Conservation (phyloP, 306 rosid species). For the Acacia confusa region DNA sequence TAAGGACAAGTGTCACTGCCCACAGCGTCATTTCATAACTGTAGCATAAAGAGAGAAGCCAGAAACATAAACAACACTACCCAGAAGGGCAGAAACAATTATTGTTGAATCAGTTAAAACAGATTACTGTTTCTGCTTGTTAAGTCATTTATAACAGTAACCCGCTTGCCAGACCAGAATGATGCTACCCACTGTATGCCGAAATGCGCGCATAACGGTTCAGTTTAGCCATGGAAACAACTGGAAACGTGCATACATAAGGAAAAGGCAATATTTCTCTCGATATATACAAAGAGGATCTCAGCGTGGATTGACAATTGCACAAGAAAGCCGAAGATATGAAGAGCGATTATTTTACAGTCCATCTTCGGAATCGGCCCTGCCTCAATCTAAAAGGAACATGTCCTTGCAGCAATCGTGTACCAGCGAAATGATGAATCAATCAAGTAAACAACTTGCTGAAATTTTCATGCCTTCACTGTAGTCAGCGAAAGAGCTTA, state of each 20-base stretch:
- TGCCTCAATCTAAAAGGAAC: background rate
- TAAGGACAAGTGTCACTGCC: background rate
- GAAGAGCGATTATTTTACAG: background rate
- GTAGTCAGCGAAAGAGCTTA: background rate
- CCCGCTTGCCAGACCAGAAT: background rate
- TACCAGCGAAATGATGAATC: background rate
- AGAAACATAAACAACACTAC: background rate
- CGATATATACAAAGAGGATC: conserved; percentile 3
- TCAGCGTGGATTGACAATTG: background rate
- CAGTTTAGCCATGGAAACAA: background rate
- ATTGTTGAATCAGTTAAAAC: background rate
- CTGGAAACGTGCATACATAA: conserved; percentile 6
- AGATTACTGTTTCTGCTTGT: background rate
- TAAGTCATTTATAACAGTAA: background rate
- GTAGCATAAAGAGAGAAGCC: background rate
- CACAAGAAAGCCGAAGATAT: background rate
- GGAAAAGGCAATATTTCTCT: background rate
- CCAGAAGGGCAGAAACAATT: background rate
- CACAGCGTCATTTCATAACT: background rate
- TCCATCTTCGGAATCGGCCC: background rate
- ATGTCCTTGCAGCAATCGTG: background rate
- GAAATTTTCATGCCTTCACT: conserved; percentile 8
- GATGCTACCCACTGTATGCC: background rate
- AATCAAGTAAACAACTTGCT: background rate
- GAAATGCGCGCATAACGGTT: background rate